phyloP scores from a whole-genome alignment of 169 alveolate genomes.

The Plasmodium adleri region DNA sequence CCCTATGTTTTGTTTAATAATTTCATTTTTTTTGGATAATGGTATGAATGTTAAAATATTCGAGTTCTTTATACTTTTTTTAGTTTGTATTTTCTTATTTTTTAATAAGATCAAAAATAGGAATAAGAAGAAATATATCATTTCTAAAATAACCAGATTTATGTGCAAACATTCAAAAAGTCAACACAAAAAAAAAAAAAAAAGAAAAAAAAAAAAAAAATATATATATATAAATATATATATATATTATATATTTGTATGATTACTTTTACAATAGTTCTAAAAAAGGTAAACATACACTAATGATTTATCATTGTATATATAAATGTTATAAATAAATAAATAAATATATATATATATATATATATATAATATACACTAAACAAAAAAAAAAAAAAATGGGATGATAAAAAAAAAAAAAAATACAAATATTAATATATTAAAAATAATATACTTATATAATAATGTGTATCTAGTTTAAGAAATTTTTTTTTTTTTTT shows the following conservation, averaged over 20 bases:
- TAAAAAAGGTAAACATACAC: too few species aligned
- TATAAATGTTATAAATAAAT: too few species aligned
- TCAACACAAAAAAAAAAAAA: conserved; percentile 44
- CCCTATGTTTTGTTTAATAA: background rate
- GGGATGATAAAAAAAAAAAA: too few species aligned
- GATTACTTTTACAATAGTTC: too few species aligned
- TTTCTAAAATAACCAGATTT: conserved; percentile 13
- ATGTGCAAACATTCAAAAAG: background rate
- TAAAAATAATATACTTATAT: too few species aligned
- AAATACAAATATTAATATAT: too few species aligned
- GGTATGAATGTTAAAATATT: conserved; percentile 30
- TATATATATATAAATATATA: background rate
- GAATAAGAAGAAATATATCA: conserved; percentile 44
- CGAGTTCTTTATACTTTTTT: conserved; percentile 23
- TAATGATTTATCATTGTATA: too few species aligned
- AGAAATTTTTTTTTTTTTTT: too few species aligned
- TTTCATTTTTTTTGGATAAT: conserved; percentile 6
- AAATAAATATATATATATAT: background rate
- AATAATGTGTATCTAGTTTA: too few species aligned
- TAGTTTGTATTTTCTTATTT: conserved; percentile 43
- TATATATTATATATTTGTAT: background rate
- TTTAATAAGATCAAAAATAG: conserved; percentile 44
- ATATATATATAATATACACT: too few species aligned
- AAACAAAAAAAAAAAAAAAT: too few species aligned
- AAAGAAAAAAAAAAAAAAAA: background rate